A percentile compares a stretch with the other conserved stretches of the same genome.
Conservation (phyloP, 1,284 basidiomycete species). For the Trichosporon asahii region DNA sequence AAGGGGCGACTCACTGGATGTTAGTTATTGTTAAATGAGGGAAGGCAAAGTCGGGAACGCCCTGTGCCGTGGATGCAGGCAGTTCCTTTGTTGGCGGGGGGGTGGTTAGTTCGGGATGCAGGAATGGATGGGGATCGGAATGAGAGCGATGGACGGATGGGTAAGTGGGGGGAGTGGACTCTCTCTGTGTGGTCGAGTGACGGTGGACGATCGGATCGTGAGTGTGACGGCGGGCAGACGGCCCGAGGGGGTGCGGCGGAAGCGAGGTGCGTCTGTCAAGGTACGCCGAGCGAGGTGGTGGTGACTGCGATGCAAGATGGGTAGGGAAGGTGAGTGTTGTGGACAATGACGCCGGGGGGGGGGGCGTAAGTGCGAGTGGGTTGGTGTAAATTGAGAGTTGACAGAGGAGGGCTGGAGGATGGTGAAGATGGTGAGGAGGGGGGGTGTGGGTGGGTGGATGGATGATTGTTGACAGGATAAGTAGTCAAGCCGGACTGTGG, state of each 20-base stretch:
- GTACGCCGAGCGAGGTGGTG: background rate
- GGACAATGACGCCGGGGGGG: background rate
- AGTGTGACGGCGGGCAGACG: background rate
- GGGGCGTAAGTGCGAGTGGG: background rate
- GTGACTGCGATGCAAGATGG: background rate
- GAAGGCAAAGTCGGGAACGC: background rate
- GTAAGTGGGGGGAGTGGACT: background rate
- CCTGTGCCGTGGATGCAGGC: background rate
- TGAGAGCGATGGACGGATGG: background rate
- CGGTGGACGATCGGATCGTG: background rate
- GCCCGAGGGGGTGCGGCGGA: background rate
- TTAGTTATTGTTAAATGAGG: background rate
- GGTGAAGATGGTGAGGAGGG: background rate
- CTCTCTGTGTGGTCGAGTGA: background rate
- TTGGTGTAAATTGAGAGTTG: no score
- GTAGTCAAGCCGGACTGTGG: no score
- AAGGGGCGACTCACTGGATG: conserved; percentile 1
- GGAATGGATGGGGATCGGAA: conserved; percentile 2
- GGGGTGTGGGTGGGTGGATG: background rate
- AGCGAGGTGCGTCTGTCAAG: background rate
- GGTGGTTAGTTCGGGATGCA: background rate
- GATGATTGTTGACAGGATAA: background rate
- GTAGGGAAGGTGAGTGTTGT: background rate
- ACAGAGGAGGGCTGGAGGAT: no score
- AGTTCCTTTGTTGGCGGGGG: background rate